A percentile compares a stretch with the other conserved stretches of the same genome.
These are phyloP conservation scores for Hyphopichia buzzinii DNA, from an alignment of 1,139 yeast genomes.

Conservation along the genomic window DNA sequence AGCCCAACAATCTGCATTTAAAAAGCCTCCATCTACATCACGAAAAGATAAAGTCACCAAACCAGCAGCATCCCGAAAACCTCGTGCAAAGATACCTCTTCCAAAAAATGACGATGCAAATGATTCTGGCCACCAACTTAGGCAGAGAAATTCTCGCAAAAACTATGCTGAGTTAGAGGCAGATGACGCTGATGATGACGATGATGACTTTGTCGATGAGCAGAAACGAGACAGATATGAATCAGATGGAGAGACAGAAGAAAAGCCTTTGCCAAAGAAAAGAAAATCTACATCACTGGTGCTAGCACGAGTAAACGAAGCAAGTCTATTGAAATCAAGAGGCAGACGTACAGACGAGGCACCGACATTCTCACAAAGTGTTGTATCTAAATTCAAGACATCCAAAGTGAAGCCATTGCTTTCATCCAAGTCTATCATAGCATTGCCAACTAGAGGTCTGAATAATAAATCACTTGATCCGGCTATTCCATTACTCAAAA, in stretches of 20 bases:
- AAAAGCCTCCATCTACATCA: neutral
- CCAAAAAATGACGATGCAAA: neutral
- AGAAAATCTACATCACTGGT: neutral
- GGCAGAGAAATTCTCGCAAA: neutral
- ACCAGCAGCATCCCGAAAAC: no score
- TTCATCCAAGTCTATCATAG: slow-evolving; percentile 2
- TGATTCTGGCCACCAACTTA: neutral
- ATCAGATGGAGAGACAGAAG: neutral
- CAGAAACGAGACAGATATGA: neutral
- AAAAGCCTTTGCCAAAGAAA: neutral
- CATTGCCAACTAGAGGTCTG: neutral
- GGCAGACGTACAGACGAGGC: neutral
- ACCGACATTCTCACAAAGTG: neutral
- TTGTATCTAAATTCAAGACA: neutral
- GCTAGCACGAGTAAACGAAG: slow-evolving; percentile 1
- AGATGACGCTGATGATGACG: neutral
- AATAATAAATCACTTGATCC: neutral
- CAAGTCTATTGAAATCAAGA: neutral
- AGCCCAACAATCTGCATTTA: neutral
- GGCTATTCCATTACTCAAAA: slow-evolving; percentile 21
- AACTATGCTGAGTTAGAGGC: neutral
- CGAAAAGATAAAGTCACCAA: neutral
- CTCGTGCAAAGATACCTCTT: no score
- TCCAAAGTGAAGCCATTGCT: slow-evolving; percentile 3
- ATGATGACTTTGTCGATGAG: neutral